Conservation (phyloP, 495 filamentous ascomycete genomes). For the Tuber brumale region DNA sequence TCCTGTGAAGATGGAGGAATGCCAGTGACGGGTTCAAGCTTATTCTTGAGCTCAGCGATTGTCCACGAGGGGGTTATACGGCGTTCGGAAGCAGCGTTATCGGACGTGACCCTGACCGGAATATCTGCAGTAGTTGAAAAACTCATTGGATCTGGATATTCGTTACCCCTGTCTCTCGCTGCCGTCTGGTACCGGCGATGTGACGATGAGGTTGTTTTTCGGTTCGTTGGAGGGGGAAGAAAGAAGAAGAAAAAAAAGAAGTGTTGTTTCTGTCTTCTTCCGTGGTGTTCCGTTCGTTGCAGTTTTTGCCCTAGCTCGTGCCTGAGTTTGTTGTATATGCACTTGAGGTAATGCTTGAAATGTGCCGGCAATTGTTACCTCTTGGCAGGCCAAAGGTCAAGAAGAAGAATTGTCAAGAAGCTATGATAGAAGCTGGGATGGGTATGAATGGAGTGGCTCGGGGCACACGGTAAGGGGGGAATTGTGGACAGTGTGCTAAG, state of each 20-base stretch:
- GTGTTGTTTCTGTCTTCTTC: conserved; percentile 7
- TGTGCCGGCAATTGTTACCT: conserved; percentile 1
- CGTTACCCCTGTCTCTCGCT: conserved; percentile 17
- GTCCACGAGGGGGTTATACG: conserved; percentile 90
- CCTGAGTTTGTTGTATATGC: neutral
- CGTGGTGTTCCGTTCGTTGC: conserved; percentile 2
- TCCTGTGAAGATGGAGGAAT: conserved; percentile 74
- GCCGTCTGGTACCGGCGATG: conserved; percentile 22
- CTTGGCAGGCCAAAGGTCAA: neutral
- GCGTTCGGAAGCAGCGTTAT: conserved; percentile 69
- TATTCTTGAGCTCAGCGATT: conserved; percentile 73
- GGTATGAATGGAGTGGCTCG: neutral
- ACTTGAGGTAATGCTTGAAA: neutral
- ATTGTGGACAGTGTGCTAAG: neutral
- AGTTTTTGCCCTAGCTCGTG: neutral
- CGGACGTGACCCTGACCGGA: conserved; percentile 73
- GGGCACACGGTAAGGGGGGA: neutral
- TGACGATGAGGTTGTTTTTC: conserved; percentile 1
- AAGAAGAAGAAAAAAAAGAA: neutral
- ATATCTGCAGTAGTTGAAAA: conserved; percentile 66
- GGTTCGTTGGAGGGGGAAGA: neutral
- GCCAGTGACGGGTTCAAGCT: conserved; percentile 90
- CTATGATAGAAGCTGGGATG: neutral
- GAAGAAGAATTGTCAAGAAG: neutral
- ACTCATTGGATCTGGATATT: conserved; percentile 38